phyloP scores from a whole-genome alignment of 2,329 filamentous ascomycete genomes.

The Venturia pyrina region DNA sequence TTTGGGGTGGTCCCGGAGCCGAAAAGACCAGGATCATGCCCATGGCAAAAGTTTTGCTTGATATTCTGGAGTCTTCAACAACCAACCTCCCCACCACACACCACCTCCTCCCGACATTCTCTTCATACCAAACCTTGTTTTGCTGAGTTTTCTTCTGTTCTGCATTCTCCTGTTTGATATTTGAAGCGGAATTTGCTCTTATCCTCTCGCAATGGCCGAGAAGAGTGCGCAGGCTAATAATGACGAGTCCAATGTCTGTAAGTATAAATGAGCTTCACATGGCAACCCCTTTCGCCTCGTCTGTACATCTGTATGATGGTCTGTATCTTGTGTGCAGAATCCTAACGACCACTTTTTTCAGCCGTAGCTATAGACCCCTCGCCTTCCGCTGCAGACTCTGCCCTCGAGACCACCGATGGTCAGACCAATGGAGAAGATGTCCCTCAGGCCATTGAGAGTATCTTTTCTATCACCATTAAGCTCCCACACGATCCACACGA shows the following conservation, averaged over 20 bases:
- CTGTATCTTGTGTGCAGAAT: neutral
- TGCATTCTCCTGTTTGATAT: neutral
- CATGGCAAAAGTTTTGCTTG: neutral
- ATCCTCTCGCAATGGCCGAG: neutral
- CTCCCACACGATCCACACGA: slow-evolving; percentile 70
- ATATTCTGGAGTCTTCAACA: neutral
- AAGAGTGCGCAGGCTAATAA: neutral
- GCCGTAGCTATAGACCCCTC: neutral
- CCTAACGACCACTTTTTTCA: neutral
- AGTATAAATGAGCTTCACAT: neutral
- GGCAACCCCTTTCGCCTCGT: neutral
- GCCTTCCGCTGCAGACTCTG: neutral
- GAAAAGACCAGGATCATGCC: no score
- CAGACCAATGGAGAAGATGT: neutral
- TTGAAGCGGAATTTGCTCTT: neutral
- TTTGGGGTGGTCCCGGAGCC: no score
- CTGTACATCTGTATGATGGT: neutral
- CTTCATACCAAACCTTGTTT: neutral
- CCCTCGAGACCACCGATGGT: slow-evolving; percentile 1
- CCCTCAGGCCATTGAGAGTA: slow-evolving; percentile 17
- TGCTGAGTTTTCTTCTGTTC: neutral
- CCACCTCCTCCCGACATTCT: neutral
- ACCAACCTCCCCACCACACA: neutral
- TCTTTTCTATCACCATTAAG: slow-evolving; percentile 66
- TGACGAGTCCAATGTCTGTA: slow-evolving; percentile 3